These are phyloP conservation scores for Carnegiea gigantea DNA, from an alignment of 179 eudicot species.

Conservation along the genomic window DNA sequence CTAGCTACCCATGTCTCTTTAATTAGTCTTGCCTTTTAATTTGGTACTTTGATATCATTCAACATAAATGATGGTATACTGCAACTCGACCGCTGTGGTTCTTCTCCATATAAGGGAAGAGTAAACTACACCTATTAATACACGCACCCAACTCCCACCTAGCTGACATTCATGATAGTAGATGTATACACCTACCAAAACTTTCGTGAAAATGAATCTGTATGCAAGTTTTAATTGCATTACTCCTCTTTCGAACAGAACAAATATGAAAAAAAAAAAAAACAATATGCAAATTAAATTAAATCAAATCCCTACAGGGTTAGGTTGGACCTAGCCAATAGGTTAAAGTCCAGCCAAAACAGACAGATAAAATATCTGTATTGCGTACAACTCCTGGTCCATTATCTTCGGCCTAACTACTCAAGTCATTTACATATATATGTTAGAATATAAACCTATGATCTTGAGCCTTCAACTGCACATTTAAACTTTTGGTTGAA, in stretches of 20 bases:
- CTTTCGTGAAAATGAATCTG: conserved; percentile 30
- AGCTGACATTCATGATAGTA: conserved; percentile 37
- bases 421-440: too few relatives aligned
- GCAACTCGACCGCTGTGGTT: conserved; percentile 29
- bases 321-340: too few relatives aligned
- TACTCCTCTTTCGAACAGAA: conserved; percentile 16
- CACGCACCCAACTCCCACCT: conserved; percentile 37
- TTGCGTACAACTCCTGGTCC: too few relatives aligned
- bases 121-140: conserved; percentile 30
- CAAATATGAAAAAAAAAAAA: not conserved
- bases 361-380: too few relatives aligned
- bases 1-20: conserved; percentile 8
- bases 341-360: too few relatives aligned
- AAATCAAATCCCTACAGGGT: conserved; percentile 1
- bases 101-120: conserved; percentile 31
- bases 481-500: too few relatives aligned
- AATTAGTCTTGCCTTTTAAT: conserved; percentile 17
- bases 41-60: conserved; percentile 32
- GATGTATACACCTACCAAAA: conserved; percentile 36
- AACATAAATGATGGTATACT: conserved; percentile 30
- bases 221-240: conserved; percentile 24
- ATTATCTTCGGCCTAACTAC: too few relatives aligned
- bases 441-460: too few relatives aligned
- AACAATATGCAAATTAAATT: too few relatives aligned
- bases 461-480: too few relatives aligned